Evolutionary conservation across 139 green algal genomes (phyloP).

Genomic region (Chlorella sp.): DNA sequence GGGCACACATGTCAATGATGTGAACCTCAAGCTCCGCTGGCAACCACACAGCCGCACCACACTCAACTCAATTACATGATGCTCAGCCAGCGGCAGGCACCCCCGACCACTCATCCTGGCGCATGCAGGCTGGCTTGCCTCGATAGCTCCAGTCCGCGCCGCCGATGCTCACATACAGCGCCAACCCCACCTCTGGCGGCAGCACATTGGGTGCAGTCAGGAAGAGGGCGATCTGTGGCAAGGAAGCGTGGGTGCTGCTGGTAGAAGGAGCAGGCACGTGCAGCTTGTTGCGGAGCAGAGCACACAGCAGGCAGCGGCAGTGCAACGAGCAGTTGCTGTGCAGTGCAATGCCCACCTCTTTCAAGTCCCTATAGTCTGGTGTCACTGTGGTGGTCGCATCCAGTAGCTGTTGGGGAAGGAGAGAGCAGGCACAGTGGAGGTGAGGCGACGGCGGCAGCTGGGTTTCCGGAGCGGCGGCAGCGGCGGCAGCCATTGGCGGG

Average conservation of each 20-base stretch:
- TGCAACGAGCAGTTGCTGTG: neutral
- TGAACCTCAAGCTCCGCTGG: neutral
- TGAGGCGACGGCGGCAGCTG: neutral
- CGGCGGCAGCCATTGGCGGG: neutral
- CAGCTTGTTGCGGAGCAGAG: neutral
- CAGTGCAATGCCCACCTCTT: conserved; percentile 1
- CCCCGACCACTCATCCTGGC: too few species aligned
- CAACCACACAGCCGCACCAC: too few species aligned
- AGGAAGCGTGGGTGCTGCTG: neutral
- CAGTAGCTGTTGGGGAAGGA: neutral
- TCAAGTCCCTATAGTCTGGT: conserved; percentile 40
- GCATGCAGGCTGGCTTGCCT: neutral
- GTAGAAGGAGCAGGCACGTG: neutral
- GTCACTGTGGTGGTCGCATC: conserved; percentile 26
- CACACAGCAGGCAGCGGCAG: neutral
- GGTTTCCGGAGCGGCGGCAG: neutral
- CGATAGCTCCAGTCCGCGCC: conserved; percentile 24
- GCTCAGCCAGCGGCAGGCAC: too few species aligned
- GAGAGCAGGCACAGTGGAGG: neutral
- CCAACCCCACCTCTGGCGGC: conserved; percentile 38
- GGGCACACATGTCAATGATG: neutral
- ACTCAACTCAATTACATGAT: too few species aligned
- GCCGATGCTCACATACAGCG: conserved; percentile 41
- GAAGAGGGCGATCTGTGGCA: conserved; percentile 28
- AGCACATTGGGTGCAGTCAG: conserved; percentile 23